These are phyloP conservation scores for Lodderomyces beijingensis DNA, from an alignment of 1,139 yeast genomes.

Conservation along the genomic window DNA sequence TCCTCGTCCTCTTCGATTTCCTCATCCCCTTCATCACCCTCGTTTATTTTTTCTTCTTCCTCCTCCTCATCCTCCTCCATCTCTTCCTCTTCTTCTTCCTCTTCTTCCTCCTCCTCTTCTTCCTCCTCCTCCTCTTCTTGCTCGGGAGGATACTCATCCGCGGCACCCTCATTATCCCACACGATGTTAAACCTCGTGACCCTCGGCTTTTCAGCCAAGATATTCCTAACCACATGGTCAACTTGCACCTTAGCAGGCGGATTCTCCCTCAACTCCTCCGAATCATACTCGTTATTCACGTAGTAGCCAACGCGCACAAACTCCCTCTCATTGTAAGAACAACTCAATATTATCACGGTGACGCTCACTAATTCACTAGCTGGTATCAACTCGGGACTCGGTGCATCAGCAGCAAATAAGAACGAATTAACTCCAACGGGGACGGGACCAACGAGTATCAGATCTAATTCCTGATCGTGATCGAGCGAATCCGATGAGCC, in stretches of 20 bases:
- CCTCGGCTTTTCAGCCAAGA: slow-evolving; percentile 94
- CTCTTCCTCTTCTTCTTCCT: slow-evolving; percentile 55
- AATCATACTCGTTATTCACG: slow-evolving; percentile 93
- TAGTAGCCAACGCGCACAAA: slow-evolving; percentile 97
- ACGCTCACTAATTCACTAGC: slow-evolving; percentile 93
- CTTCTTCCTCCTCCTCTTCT: slow-evolving; percentile 48
- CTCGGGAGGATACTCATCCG: slow-evolving; percentile 69
- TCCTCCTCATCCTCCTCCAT: slow-evolving; percentile 53
- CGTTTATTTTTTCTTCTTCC: slow-evolving; percentile 37
- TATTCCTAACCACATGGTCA: slow-evolving; percentile 90
- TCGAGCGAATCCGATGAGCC: slow-evolving; percentile 91
- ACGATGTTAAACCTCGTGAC: slow-evolving; percentile 95
- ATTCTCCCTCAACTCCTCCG: slow-evolving; percentile 86
- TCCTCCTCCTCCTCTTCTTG: slow-evolving; percentile 49
- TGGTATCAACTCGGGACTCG: slow-evolving; percentile 92
- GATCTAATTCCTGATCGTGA: slow-evolving; percentile 95
- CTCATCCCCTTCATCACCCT: slow-evolving; percentile 40
- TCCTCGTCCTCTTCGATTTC: slow-evolving; percentile 31
- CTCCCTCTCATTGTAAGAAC: slow-evolving; percentile 90
- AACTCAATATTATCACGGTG: slow-evolving; percentile 85
- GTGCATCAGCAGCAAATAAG: slow-evolving; percentile 92
- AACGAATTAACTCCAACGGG: slow-evolving; percentile 97
- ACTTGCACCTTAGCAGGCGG: slow-evolving; percentile 94
- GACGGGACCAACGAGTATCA: slow-evolving; percentile 93
- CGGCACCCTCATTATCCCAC: slow-evolving; percentile 74